Conservation (phyloP, 1,284 basidiomycete genomes). For the Leccinum subrobustum region DNA sequence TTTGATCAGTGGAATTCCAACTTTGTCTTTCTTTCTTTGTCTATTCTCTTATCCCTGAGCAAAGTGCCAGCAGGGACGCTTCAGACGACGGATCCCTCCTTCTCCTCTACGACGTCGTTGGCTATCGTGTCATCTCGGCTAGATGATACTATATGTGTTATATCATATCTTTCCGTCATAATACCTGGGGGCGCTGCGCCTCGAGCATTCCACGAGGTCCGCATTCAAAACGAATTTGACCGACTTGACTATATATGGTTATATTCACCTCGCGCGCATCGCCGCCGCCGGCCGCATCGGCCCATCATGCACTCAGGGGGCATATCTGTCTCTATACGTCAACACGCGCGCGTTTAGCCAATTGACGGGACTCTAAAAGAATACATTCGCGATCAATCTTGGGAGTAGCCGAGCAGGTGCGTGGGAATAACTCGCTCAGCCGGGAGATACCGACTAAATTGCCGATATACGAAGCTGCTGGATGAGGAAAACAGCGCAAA, state of each 20-base stretch:
- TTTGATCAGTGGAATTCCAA: neutral
- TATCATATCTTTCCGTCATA: neutral
- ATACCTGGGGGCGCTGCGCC: conserved; percentile 6
- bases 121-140: conserved; percentile 20
- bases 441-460: conserved; percentile 32
- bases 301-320: neutral
- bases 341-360: conserved; percentile 6
- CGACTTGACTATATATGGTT: conserved; percentile 17
- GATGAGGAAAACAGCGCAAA: conserved; percentile 9
- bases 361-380: conserved; percentile 11
- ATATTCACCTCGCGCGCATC: conserved; percentile 14
- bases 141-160: conserved; percentile 18
- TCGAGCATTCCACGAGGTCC: conserved; percentile 29
- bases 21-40: neutral
- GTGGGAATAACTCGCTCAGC: conserved; percentile 18
- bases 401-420: conserved; percentile 20
- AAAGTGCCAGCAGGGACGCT: neutral
- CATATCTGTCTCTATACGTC: conserved; percentile 9
- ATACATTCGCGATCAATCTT: conserved; percentile 22
- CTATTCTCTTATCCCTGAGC: neutral
- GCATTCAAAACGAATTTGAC: neutral
- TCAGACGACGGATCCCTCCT: neutral
- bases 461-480: conserved; percentile 17
- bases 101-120: neutral
- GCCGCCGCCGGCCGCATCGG: neutral